Evolutionary conservation across 805 yeast species (phyloP), one percentile per base, ranked within the genome.

Genomic region (Saccharomycopsis sp.): DNA sequence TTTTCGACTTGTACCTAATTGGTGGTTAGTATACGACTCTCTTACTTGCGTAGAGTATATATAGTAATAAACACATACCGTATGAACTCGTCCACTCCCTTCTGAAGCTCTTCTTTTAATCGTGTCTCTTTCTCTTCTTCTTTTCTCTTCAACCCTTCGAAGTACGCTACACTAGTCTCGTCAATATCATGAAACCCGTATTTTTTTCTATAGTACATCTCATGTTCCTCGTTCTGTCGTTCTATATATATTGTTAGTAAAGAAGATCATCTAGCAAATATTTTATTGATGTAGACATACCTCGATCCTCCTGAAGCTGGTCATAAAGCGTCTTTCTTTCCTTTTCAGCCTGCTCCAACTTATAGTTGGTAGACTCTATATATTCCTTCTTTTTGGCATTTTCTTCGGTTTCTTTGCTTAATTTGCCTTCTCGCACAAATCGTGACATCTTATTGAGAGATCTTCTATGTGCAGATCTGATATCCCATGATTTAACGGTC

Each of bases 301-400:
- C 49, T 44, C 20, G 12, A 17, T 44, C 49, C 12, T 44, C 49
- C 12, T 44, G 49, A 12, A 44, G 49, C 22, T 44, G 49, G 8
- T 44, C 49, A 17, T 44, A 44, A 44, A 44, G 49, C 5, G 49
- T 44, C 49, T 44, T 44, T 44, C 49, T 44, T 17, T 44, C 49
- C 49, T 44, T 44, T 44, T 44, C 49, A 8, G 49, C 49, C 49
- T 44, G 49, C 22, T 44, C 49, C 19, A 44, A 7, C 12, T 17
- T 44, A 17, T 44, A 44, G 7, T 44, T 44, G 22, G 49, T 44
- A 12, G 49, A 44, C 20, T 44, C 49, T 44, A 44, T 44, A 17
- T 7, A 44, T 44, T 44, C 49, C 20, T 17, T 44, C 49, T 8
- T 17, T 19, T 44, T 44, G 22, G 49, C 49, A 44, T 44, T 19